phyloP scores from a whole-genome alignment of 192 early-diverging fungal species.

The Coemansia sp. region DNA sequence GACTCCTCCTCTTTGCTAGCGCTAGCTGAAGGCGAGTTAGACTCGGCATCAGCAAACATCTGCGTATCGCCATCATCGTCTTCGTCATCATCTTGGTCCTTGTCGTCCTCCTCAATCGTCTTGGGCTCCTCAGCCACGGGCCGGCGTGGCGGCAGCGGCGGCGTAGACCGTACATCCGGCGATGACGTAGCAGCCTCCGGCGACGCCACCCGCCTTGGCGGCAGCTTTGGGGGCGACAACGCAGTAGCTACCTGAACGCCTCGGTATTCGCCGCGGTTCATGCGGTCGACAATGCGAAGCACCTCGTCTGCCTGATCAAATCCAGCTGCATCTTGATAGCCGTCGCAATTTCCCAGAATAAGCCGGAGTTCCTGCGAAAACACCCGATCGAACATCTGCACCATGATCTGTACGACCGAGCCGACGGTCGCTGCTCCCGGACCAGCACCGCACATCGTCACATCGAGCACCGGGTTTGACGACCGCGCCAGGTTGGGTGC shows the following conservation, averaged over 20 bases:
- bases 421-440: conserved; percentile 27
- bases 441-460: conserved; percentile 38
- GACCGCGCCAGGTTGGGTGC: conserved; percentile 77
- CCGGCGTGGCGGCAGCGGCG: not conserved
- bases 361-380: conserved; percentile 21
- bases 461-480: conserved; percentile 36
- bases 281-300: conserved; percentile 25
- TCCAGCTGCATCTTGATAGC: not conserved
- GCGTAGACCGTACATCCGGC: not conserved
- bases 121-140: not conserved
- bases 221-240: conserved; percentile 3
- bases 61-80: not conserved
- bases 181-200: not conserved
- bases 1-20: no score
- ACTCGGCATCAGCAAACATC: conserved; percentile 9
- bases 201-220: not conserved
- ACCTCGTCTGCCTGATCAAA: conserved; percentile 12
- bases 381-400: conserved; percentile 27
- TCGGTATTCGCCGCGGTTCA: conserved; percentile 4
- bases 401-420: conserved; percentile 33
- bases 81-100: not conserved
- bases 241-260: not conserved
- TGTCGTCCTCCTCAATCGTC: not conserved
- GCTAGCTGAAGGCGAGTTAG: not conserved
- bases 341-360: conserved; percentile 3